Base-by-base conservation (phyloP, 805 yeast species). In the Yarrowia divulgata region DNA sequence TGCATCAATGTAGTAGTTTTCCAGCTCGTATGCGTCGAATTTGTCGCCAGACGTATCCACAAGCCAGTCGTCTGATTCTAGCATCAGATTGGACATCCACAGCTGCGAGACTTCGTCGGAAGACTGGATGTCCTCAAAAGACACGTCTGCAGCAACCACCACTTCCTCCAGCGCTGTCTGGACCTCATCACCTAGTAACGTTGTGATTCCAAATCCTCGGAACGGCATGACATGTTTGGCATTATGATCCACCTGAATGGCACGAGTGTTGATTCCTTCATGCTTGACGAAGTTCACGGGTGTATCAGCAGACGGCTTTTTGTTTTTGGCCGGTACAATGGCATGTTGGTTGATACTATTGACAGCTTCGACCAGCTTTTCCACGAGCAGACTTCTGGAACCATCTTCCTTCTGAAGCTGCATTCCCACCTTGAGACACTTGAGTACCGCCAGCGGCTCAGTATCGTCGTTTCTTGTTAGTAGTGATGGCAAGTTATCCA, bases 381-480 rank as follows among this genome's bases (percentile, higher is more conserved):
- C 55, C 50, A 68, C 46, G 19, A 69, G 39, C 8, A 58, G 13
- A 9, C 39, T n/a, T 48, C 69, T 14, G 13, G 49, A 55, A 16
- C 46, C 49, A 14, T 63, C 69, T 34, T 63, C 69, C 35, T 66
- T 32, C 9, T 34, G 54, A 3, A 66, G 16, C 7, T 68, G 69
- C 18, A 63, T 35, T 4, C 62, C 60, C 29, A 71, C 46, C n/a
- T 70, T 49, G 32, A 74, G 49, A 12, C 74, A 71, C 29, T 69
- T 64, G 2, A 73, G 19, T 1, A 72, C 54, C 8, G 58, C 32
- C 29, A 68, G 50, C 4, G 75, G 67, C 46, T 68, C 58, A 1
- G 63, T 43, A 40, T 75, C 79, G 64, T 78, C 77, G 37, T 73
- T 77, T 14, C 69, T 42, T 1, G 70, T 57, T 8, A 76, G 64